Evolutionary conservation across 1,139 yeast species (phyloP).

Genomic region (Sugiyamaella japonica): DNA sequence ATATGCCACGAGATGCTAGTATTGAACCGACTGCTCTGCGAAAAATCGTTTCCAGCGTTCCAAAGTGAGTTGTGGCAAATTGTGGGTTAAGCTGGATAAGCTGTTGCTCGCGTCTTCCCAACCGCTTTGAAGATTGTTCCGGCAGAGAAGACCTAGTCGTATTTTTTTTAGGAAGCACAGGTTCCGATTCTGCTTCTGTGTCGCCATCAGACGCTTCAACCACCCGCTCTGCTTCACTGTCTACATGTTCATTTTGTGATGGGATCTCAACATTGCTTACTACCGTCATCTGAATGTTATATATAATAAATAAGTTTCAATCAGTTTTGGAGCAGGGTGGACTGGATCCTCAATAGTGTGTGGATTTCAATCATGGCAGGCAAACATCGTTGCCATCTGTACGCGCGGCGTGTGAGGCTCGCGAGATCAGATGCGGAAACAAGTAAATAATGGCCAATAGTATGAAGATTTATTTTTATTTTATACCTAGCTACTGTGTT

Average conservation of each 20-base stretch:
- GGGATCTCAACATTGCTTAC: not conserved
- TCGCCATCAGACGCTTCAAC: not conserved
- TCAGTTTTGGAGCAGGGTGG: too few species aligned
- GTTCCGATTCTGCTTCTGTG: constrained; percentile 1
- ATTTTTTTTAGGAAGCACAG: not conserved
- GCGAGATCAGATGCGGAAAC: too few species aligned
- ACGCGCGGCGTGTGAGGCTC: too few species aligned
- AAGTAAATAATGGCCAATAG: too few species aligned
- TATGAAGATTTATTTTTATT: too few species aligned
- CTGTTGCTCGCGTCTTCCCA: constrained; percentile 9
- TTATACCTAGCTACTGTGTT: not conserved
- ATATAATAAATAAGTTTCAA: too few species aligned
- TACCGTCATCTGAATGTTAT: constrained; percentile 4
- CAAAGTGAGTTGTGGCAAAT: not conserved
- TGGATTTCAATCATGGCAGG: too few species aligned
- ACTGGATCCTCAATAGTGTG: too few species aligned
- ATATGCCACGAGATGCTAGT: constrained; percentile 30
- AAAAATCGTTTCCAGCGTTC: constrained; percentile 28
- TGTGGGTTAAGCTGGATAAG: constrained; percentile 9
- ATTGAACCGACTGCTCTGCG: constrained; percentile 34
- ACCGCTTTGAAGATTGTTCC: not conserved
- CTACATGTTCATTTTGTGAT: not conserved
- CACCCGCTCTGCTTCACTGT: not conserved
- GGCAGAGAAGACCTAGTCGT: too few species aligned
- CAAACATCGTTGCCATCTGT: too few species aligned